A percentile compares a stretch with the other conserved stretches of the same genome.
These are phyloP conservation scores for Colletotrichum melonis DNA, from an alignment of 2,329 filamentous ascomycete genomes.

Conservation along the genomic window DNA sequence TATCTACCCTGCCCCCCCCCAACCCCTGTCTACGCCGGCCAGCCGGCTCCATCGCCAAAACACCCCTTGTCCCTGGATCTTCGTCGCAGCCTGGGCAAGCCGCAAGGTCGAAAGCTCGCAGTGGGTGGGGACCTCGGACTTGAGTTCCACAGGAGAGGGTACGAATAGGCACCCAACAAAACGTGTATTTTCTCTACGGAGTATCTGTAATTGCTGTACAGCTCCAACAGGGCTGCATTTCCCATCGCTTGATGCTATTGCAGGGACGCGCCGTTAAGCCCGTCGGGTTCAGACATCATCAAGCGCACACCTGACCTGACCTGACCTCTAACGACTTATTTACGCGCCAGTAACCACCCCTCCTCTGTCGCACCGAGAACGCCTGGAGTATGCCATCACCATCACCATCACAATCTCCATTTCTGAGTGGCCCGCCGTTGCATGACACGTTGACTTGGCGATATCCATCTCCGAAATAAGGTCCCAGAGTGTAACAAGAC, in stretches of 20 bases:
- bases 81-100: neutral
- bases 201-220: neutral
- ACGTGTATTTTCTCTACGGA: neutral
- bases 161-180: neutral
- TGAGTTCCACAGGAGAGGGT: constrained; percentile 2
- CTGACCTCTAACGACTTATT: neutral
- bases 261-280: neutral
- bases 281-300: neutral
- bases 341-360: neutral
- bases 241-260: neutral
- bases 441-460: neutral
- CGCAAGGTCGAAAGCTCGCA: neutral
- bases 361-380: neutral
- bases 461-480: neutral
- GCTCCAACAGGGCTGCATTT: constrained; percentile 27
- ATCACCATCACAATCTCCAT: neutral
- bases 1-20: neutral
- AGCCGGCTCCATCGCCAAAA: neutral
- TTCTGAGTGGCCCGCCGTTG: neutral
- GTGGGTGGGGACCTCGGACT: constrained; percentile 10
- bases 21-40: neutral
- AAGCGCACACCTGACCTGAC: neutral
- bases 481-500: neutral
- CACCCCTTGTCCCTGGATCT: neutral
- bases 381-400: neutral